A percentile compares a stretch with the other conserved stretches of the same genome.
phyloP scores from a whole-genome alignment of 2,329 filamentous ascomycete species.

The Sporothrix schenckii region DNA sequence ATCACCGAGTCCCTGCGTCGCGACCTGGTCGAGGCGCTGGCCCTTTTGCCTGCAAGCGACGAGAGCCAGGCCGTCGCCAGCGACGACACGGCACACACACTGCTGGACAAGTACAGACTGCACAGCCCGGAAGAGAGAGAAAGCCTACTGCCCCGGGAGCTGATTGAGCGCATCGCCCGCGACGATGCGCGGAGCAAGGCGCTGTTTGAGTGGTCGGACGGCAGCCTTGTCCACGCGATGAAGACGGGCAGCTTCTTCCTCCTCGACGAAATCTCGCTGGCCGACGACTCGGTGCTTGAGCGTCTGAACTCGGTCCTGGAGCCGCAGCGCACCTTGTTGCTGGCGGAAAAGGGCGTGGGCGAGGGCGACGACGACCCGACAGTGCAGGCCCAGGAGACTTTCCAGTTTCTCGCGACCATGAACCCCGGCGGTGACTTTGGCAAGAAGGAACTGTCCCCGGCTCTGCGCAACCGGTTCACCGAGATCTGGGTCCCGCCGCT shows the following conservation, averaged over 20 bases:
- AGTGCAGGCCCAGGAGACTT: conserved; percentile 73
- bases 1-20: conserved; percentile 67
- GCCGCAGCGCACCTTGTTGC: conserved; percentile 77
- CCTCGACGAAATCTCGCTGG: conserved; percentile 95
- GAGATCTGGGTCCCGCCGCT: conserved; percentile 97
- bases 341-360: conserved; percentile 94
- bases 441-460: conserved; percentile 95
- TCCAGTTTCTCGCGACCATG: conserved; percentile 98
- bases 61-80: background rate
- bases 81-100: conserved; percentile 53
- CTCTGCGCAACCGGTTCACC: conserved; percentile 92
- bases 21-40: conserved; percentile 59
- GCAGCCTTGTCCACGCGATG: conserved; percentile 93
- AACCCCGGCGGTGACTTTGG: conserved; percentile 98
- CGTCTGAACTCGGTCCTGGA: conserved; percentile 96
- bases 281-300: conserved; percentile 95
- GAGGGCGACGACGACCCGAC: conserved; percentile 65
- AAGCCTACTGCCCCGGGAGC: conserved; percentile 50
- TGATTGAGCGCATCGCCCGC: conserved; percentile 52
- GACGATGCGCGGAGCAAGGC: conserved; percentile 71
- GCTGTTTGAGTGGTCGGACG: conserved; percentile 95
- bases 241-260: conserved; percentile 86
- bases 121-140: conserved; percentile 51
- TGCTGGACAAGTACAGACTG: conserved; percentile 63
- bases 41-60: conserved; percentile 35